A percentile compares a stretch with the other conserved stretches of the same genome.
Conservation (phyloP, 768 basidiomycete species). For the Boletus rubescentipes region DNA sequence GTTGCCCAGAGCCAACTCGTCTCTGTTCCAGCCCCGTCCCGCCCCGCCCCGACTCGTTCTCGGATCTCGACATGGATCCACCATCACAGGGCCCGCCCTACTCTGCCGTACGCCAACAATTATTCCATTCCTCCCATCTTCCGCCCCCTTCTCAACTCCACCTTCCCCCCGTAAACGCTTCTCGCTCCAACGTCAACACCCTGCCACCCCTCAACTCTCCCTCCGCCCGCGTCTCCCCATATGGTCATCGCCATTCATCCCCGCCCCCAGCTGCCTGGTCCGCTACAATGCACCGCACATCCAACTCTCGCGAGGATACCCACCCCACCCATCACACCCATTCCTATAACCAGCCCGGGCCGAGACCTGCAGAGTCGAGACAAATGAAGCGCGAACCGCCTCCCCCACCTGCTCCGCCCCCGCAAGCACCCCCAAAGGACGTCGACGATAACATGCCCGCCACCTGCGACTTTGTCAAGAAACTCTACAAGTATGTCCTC, state of each 20-base stretch:
- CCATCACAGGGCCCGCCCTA: slow-evolving; percentile 33
- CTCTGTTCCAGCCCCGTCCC: slow-evolving; percentile 8
- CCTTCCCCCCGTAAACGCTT: slow-evolving; percentile 34
- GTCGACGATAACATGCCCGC: slow-evolving; percentile 76
- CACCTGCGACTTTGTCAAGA: slow-evolving; percentile 94
- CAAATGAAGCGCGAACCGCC: slow-evolving; percentile 33
- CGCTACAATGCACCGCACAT: slow-evolving; percentile 35
- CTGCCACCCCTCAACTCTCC: slow-evolving; percentile 39
- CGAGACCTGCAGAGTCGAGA: slow-evolving; percentile 23
- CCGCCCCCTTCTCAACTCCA: slow-evolving; percentile 45
- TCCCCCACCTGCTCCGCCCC: slow-evolving; percentile 19
- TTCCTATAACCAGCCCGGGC: slow-evolving; percentile 22
- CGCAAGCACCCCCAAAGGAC: slow-evolving; percentile 32
- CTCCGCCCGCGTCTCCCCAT: slow-evolving; percentile 26
- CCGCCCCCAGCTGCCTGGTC: slow-evolving; percentile 30
- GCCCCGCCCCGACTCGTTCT: slow-evolving; percentile 8
- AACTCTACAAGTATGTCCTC: slow-evolving; percentile 76
- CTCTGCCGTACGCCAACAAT: slow-evolving; percentile 30
- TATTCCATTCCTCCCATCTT: slow-evolving; percentile 44
- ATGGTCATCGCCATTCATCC: slow-evolving; percentile 28
- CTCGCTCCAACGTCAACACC: slow-evolving; percentile 39
- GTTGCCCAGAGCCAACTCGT: background rate
- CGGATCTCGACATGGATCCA: slow-evolving; percentile 17
- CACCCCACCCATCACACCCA: slow-evolving; percentile 27
- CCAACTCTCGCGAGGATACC: slow-evolving; percentile 43